These are phyloP conservation scores for Populus trichocarpa DNA, from an alignment of 441 rosid genomes.

Conservation along the genomic window DNA sequence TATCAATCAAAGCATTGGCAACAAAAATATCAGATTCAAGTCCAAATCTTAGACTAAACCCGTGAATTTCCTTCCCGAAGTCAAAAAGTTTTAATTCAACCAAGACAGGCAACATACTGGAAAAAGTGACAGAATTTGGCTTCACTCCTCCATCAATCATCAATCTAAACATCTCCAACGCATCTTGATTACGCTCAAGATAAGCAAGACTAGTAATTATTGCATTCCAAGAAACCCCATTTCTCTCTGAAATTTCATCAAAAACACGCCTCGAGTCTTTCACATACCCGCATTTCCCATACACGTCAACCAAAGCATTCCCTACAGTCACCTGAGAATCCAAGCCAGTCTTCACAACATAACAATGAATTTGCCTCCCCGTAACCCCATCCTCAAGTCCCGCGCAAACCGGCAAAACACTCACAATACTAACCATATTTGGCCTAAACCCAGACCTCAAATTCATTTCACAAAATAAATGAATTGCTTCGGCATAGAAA, in stretches of 20 bases:
- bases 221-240: slow-evolving; percentile 88
- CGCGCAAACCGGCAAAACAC: slow-evolving; percentile 63
- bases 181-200: slow-evolving; percentile 53
- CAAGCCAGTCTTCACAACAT: slow-evolving; percentile 42
- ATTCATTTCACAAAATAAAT: slow-evolving; percentile 51
- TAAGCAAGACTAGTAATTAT: slow-evolving; percentile 71
- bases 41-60: slow-evolving; percentile 47
- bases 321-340: slow-evolving; percentile 49
- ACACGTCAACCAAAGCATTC: slow-evolving; percentile 77
- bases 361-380: slow-evolving; percentile 54
- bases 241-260: slow-evolving; percentile 58
- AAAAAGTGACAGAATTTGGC: slow-evolving; percentile 74
- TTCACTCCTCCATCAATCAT: slow-evolving; percentile 54
- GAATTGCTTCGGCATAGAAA: slow-evolving; percentile 37
- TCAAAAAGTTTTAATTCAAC: slow-evolving; percentile 72
- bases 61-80: slow-evolving; percentile 77
- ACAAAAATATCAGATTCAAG: slow-evolving; percentile 58
- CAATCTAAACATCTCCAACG: slow-evolving; percentile 57
- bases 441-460: slow-evolving; percentile 46
- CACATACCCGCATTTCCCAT: slow-evolving; percentile 68
- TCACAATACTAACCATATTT: slow-evolving; percentile 74
- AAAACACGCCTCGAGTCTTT: slow-evolving; percentile 53
- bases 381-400: slow-evolving; percentile 45
- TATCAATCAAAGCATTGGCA: slow-evolving; percentile 79
- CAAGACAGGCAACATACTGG: slow-evolving; percentile 71